Percentiles rank a stretch among this genome's conserved stretches.
These are phyloP conservation scores for Neofusicoccum kwambonambiense DNA, from an alignment of 2,329 filamentous ascomycete species.

Conservation along the genomic window DNA sequence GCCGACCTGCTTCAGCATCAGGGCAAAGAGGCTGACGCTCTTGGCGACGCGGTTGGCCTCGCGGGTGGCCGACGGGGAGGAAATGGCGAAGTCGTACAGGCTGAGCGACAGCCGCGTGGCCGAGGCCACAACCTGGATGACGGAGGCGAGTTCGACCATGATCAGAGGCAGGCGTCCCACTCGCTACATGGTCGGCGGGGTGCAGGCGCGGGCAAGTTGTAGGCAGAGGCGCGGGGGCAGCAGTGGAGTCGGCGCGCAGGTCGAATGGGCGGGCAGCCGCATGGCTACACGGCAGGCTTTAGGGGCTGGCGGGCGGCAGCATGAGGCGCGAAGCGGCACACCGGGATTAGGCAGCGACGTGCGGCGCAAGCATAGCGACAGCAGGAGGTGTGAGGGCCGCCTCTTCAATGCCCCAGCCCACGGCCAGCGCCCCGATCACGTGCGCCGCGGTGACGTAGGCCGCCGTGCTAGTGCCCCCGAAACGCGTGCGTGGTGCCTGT, in stretches of 20 bases:
- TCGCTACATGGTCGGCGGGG: constrained; percentile 11
- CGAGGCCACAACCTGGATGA: constrained; percentile 34
- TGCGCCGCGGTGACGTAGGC: not conserved
- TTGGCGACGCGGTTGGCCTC: constrained; percentile 32
- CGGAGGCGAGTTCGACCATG: constrained; percentile 37
- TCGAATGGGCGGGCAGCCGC: not conserved
- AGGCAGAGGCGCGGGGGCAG: not conserved
- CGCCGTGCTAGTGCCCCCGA: not conserved
- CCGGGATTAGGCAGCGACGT: constrained; percentile 1
- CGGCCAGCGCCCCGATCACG: not conserved
- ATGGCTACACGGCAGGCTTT: not conserved
- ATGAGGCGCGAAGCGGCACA: not conserved
- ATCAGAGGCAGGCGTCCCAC: not conserved
- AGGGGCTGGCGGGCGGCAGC: not conserved
- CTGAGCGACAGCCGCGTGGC: constrained; percentile 34
- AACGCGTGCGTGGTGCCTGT: not conserved
- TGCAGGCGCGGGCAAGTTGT: not conserved
- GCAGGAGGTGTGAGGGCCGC: not conserved
- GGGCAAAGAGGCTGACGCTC: constrained; percentile 35
- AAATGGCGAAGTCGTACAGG: constrained; percentile 33
- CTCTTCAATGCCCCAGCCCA: not conserved
- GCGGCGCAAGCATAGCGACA: not conserved
- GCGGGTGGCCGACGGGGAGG: constrained; percentile 26
- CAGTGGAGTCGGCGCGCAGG: not conserved
- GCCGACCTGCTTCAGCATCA: constrained; percentile 39